Conservation (phyloP, 371 early-diverging fungal genomes). For the Choanephora cucurbitarum region DNA sequence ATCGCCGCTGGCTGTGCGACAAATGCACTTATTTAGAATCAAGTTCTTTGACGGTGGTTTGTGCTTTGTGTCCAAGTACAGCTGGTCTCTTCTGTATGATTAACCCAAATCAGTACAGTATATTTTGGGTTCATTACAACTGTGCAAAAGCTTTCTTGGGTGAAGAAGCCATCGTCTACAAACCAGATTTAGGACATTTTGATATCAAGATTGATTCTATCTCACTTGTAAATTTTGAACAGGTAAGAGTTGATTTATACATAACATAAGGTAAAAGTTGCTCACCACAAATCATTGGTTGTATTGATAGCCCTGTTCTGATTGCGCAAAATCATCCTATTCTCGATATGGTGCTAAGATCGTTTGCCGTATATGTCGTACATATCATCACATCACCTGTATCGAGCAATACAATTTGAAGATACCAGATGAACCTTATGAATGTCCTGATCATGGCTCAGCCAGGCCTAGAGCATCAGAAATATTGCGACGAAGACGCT, state of each 20-base stretch:
- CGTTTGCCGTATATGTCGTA: slow-evolving; percentile 45
- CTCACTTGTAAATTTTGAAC: background rate
- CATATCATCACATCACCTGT: slow-evolving; percentile 58
- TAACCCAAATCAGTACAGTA: slow-evolving; percentile 28
- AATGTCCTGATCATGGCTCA: slow-evolving; percentile 1
- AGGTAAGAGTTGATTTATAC: background rate
- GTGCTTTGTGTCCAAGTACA: slow-evolving; percentile 52
- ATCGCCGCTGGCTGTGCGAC: slow-evolving; percentile 45
- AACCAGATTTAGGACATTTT: background rate
- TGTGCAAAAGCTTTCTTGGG: slow-evolving; percentile 33
- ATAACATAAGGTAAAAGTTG: background rate
- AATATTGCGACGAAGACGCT: background rate
- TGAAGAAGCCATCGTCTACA: slow-evolving; percentile 25
- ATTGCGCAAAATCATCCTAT: slow-evolving; percentile 37
- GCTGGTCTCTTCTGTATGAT: slow-evolving; percentile 54
- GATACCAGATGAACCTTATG: background rate
- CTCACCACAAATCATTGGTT: background rate
- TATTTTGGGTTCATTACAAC: slow-evolving; percentile 47
- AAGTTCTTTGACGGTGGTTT: slow-evolving; percentile 34
- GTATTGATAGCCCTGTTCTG: slow-evolving; percentile 35
- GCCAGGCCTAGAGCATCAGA: background rate
- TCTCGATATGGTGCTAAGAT: slow-evolving; percentile 49
- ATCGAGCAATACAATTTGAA: slow-evolving; percentile 29
- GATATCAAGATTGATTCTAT: background rate
- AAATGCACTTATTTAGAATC: slow-evolving; percentile 36